Base-by-base conservation (phyloP, 2,329 filamentous ascomycete genomes). In the Verticillium alfalfae region DNA sequence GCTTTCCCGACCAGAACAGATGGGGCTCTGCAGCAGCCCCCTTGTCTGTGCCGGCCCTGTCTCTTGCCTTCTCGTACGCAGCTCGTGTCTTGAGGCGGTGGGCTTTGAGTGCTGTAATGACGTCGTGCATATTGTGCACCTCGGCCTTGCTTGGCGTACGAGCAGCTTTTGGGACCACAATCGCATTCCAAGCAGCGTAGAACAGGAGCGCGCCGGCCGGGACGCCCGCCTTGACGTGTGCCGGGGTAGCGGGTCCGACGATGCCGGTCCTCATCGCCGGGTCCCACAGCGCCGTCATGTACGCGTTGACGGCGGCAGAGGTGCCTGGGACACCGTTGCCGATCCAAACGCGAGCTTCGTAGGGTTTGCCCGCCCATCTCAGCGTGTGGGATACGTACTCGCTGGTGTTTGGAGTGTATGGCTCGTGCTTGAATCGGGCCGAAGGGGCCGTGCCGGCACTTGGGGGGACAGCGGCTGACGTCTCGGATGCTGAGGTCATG, bases 171-270 rank as follows among this genome's bases (percentile, higher is more conserved):
- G 79, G 78, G 64, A 78, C 71, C 3, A 83, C 63, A 59, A 83
- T 79, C 5, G 75, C 75, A 62, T 79, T 76, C 84, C 84, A 87
- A 0, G 84, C 83, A 1, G 75, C 76, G 34, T 79, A 73, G 65
- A 81, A 86, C 45, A 87, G 69, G 60, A 76, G 78, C 1, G 75
- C 71, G 0, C 74, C 71, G 0, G 69, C 57, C 5, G 83, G 83
- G 5, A 79, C 81, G 1, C 84, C 84, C 0, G 81, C 81, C 2
- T 68, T 71, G 16, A 82, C 71, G 60, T 87, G 84, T 22, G 73
- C 71, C 13, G 83, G 81, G 7, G 78, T 79, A 5, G 74, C 80
- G 4, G 82, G 81, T 1, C 76, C 79, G 16, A 82, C 67, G 34
- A 68, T 65, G 26, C 69, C 65, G n/a, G 71, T 66, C 38, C 72